Evolutionary conservation across 1,284 basidiomycete genomes (phyloP).

Genomic region (Malassezia equina): DNA sequence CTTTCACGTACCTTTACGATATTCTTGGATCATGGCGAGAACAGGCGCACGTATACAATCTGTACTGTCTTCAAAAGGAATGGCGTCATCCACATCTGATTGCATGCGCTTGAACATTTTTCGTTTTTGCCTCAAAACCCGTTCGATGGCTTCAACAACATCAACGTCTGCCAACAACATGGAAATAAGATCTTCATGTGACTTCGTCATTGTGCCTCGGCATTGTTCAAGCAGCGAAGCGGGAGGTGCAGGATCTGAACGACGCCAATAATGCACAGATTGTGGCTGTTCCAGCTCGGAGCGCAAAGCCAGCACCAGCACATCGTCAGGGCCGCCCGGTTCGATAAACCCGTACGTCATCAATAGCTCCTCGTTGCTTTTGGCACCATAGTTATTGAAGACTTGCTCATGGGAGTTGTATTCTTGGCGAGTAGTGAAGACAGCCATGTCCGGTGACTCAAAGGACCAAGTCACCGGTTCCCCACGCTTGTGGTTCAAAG

Average conservation of each 20-base stretch:
- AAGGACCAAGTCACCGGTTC: slow-evolving; percentile 32
- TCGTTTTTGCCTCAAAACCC: neutral
- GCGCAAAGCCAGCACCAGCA: slow-evolving; percentile 24
- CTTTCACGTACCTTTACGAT: slow-evolving; percentile 12
- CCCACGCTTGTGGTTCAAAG: slow-evolving; percentile 34
- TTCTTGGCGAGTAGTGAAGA: neutral
- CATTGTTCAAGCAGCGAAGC: slow-evolving; percentile 8
- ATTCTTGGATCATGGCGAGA: slow-evolving; percentile 9
- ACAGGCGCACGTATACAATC: neutral
- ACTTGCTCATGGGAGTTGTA: slow-evolving; percentile 17
- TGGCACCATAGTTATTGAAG: slow-evolving; percentile 45
- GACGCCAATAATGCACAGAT: slow-evolving; percentile 2
- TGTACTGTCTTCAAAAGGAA: neutral
- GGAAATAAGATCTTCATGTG: neutral
- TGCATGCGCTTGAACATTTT: neutral
- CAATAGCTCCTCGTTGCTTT: slow-evolving; percentile 41
- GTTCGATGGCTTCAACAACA: slow-evolving; percentile 6
- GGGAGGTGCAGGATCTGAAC: slow-evolving; percentile 8
- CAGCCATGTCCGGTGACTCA: neutral
- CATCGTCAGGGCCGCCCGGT: slow-evolving; percentile 22
- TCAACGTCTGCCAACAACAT: neutral
- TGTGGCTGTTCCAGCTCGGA: neutral
- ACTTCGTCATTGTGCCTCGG: neutral
- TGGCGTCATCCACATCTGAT: slow-evolving; percentile 1
- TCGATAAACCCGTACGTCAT: slow-evolving; percentile 35